Evolutionary conservation across 352 stramenopile genomes (phyloP), one percentile per base, ranked within the genome.

Genomic region (Pythium periplocum): DNA sequence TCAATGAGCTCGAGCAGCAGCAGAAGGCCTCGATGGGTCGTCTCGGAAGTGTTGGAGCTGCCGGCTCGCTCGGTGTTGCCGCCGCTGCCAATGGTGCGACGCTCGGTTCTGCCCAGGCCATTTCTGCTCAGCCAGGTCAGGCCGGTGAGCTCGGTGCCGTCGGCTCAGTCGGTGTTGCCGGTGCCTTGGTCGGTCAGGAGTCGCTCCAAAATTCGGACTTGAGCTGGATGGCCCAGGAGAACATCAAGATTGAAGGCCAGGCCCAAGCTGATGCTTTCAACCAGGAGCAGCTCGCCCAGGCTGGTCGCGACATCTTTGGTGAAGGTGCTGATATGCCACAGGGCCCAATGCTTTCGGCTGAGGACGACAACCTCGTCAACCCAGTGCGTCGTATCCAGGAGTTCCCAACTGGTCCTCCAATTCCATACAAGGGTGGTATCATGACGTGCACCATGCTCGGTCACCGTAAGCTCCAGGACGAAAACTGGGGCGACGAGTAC

Each of bases 401-500:
- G 47, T 95, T 95, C 68, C 76, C 85, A n/a, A 95, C 85, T 43
- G 85, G 85, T 26, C 85, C 85, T 58, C 85, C 85, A 57, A 95
- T 95, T 57, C 85, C 85, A 48, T 95, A 91, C 78, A 95, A 95
- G 78, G 85, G 85, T 40, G 85, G 85, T 17, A 93, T 95, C 58
- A 66, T 95, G 42, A 93, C 85, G 56, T 92, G 81, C 70, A 95
- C 85, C 51, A 89, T 95, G 77, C 69, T 95, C 5, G 85, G 85
- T 17, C 83, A 93, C 64, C 83, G 85, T 44, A 95, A 93, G 68
- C 75, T 90, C 54, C 85, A 95, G 64, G 83, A 95, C 45, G 80
- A 93, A 55, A 95, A 93, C 71, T 95, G 83, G 83, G 85, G 85
- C 38, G 85, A 93, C 39, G 85, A 95, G 70, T 95, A 95, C 77